Evolutionary conservation across 2,329 filamentous ascomycete genomes (phyloP), one percentile per base, ranked within the genome.

Genomic region (Stagonosporopsis chrysanthemi): DNA sequence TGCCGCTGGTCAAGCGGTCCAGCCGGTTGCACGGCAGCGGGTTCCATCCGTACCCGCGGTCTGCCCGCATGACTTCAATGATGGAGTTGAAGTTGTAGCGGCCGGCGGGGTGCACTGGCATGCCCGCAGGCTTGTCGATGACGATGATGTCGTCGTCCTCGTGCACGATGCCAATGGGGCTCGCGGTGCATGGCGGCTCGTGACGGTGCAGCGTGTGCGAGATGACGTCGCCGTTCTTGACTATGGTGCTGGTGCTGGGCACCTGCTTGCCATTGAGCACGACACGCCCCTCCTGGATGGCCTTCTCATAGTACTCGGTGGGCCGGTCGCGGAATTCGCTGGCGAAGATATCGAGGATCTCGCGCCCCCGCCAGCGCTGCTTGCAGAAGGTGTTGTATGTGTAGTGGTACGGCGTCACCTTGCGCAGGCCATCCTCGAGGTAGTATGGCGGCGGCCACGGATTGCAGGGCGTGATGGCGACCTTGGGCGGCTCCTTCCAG

Each of bases 311-410:
- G 79, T 99, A 99, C 68, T 90, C 89, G 29, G 87, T 75, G 0
- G 92, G 88, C 17, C 95, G 83, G 77, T 99, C 95, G 66, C 95
- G 87, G 74, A 99, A 99, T 77, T 99, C 95, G 72, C 89, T 88
- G 41, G 88, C 84, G 77, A 97, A 99, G 44, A 99, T 90, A 44
- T 97, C 92, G 48, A 97, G 82, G 43, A 99, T 80, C 58, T 85
- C 84, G 35, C 91, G 84, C 29, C 89, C 91, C 52, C 94, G 86
- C 95, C 95, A 99, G 76, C 95, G 84, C 79, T 97, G 85, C 78
- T 98, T 99, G 81, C 91, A 95, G 79, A 87, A 92, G 0, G 94
- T 97, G 73, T 97, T 96, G 82, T 97, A 97, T 2, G 93, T 97
- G 76, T 84, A 97, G 74, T 95, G 87, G 74, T 99, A 98, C 3